Evolutionary conservation across 1,284 basidiomycete genomes (phyloP).

Genomic region (Sanguinoderma infundibulare): DNA sequence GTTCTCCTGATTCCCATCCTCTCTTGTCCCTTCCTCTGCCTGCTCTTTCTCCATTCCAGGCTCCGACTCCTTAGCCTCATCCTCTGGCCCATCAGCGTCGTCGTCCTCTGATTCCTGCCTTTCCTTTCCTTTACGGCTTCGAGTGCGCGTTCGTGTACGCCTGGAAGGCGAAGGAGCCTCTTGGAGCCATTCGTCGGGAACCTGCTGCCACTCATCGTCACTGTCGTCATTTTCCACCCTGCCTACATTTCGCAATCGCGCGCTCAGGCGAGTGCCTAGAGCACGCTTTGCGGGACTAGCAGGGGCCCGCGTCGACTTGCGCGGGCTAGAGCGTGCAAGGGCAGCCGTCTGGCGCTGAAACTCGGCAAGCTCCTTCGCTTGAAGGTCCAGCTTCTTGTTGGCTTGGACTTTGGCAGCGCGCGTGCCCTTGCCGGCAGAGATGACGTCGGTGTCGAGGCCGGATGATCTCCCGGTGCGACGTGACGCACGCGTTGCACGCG

Average conservation of each 20-base stretch:
- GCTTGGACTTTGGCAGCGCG: conserved; percentile 73
- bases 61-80: background rate
- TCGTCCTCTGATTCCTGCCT: conserved; percentile 7
- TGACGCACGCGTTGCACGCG: conserved; percentile 24
- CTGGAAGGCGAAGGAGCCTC: conserved; percentile 25
- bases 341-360: conserved; percentile 54
- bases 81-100: background rate
- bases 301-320: conserved; percentile 15
- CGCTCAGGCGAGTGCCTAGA: conserved; percentile 67
- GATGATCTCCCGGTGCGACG: conserved; percentile 34
- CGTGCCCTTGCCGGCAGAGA: conserved; percentile 43
- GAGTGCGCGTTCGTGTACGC: conserved; percentile 16
- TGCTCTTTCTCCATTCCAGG: background rate
- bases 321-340: conserved; percentile 19
- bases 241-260: conserved; percentile 50
- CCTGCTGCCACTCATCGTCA: conserved; percentile 76
- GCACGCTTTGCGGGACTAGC: conserved; percentile 34
- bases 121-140: conserved; percentile 19
- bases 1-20: conserved; percentile 8
- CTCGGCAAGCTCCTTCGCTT: conserved; percentile 69
- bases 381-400: conserved; percentile 66
- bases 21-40: conserved; percentile 24
- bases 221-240: conserved; percentile 39
- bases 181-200: conserved; percentile 77
- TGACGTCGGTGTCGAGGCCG: conserved; percentile 27